Conservation (phyloP, 805 yeast species). For the Candida ulmi region DNA sequence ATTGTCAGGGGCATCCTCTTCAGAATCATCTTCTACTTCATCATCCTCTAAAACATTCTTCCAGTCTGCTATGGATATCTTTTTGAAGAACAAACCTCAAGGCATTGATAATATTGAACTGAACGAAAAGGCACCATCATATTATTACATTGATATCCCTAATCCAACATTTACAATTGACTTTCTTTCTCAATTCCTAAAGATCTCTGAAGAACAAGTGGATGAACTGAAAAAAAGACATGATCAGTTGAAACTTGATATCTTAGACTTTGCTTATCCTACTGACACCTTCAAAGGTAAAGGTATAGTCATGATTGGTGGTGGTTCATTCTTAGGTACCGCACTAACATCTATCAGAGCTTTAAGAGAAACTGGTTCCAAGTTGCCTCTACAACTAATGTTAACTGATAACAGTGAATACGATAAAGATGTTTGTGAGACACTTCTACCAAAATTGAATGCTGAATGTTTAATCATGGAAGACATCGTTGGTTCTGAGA, state of each 20-base stretch:
- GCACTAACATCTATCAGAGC: slow-evolving; percentile 33
- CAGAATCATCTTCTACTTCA: no score
- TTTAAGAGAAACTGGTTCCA: slow-evolving; percentile 36
- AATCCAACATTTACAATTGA: slow-evolving; percentile 23
- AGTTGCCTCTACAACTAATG: slow-evolving; percentile 38
- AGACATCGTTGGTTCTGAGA: slow-evolving; percentile 27
- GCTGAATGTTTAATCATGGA: slow-evolving; percentile 38
- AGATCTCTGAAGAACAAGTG: slow-evolving; percentile 15
- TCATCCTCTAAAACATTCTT: slow-evolving; percentile 8
- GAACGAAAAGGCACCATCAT: slow-evolving; percentile 21
- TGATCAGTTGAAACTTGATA: slow-evolving; percentile 13
- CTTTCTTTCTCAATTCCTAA: slow-evolving; percentile 11
- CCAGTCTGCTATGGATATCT: slow-evolving; percentile 15
- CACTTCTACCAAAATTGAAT: slow-evolving; percentile 32
- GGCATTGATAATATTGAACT: slow-evolving; percentile 13
- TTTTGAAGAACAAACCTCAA: slow-evolving; percentile 18
- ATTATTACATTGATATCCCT: slow-evolving; percentile 22
- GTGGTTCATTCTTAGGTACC: slow-evolving; percentile 38
- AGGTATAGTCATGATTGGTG: slow-evolving; percentile 36
- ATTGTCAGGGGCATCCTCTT: not conserved
- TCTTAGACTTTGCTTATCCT: slow-evolving; percentile 14
- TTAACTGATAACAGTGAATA: slow-evolving; percentile 35
- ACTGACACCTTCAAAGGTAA: slow-evolving; percentile 19
- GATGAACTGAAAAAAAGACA: slow-evolving; percentile 17
- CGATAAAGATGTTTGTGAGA: slow-evolving; percentile 38